A percentile compares a stretch with the other conserved stretches of the same genome.
These are phyloP conservation scores for Acanthochlamys bracteata DNA, from an alignment of 106 monocot species.

Conservation along the genomic window DNA sequence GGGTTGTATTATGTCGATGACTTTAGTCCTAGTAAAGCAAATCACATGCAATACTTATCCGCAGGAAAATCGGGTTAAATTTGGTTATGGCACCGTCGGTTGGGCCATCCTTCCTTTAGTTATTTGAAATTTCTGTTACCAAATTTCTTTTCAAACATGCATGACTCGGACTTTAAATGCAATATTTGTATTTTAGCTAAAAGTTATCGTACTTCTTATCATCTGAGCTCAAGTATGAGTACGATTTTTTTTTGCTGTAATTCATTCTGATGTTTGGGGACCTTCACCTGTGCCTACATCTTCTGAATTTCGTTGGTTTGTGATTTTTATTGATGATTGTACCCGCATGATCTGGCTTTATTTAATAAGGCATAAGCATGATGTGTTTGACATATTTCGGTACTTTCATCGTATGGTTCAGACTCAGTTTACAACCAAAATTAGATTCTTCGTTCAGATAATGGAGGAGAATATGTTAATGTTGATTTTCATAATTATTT, in stretches of 20 bases:
- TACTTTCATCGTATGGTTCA: neutral
- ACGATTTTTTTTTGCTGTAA: neutral
- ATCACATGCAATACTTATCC: neutral
- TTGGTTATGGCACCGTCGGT: neutral
- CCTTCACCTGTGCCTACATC: neutral
- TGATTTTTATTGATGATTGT: neutral
- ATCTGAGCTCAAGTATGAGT: neutral
- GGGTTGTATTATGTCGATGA: too few relatives aligned
- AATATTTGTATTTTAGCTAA: conserved; percentile 2
- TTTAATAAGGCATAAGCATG: too few relatives aligned
- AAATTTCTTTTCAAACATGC: neutral
- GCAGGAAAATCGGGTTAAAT: neutral
- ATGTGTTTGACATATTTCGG: too few relatives aligned
- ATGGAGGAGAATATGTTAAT: neutral
- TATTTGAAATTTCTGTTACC: neutral
- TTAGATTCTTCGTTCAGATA: neutral
- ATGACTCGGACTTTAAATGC: neutral
- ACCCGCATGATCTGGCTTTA: neutral
- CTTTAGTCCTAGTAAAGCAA: neutral
- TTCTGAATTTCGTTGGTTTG: neutral
- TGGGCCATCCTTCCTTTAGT: neutral
- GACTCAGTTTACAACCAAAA: neutral
- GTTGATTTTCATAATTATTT: neutral
- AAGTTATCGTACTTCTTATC: neutral
- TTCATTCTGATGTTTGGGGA: neutral